Evolutionary conservation across 306 rosid genomes (phyloP).

Genomic region (Trifolium fragiferum): DNA sequence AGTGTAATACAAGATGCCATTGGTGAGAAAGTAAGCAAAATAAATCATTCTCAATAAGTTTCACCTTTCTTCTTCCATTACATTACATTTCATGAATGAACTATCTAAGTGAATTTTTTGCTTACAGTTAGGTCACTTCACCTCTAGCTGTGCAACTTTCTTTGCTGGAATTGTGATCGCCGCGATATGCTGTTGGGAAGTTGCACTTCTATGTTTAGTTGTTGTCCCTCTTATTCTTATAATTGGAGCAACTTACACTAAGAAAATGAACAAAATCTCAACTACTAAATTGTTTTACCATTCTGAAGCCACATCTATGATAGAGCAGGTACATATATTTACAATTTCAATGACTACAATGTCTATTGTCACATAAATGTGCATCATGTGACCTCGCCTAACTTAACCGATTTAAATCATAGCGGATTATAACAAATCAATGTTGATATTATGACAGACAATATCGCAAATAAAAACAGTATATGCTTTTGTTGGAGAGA

Average conservation of each 20-base stretch:
- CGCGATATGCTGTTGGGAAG: slow-evolving; percentile 76
- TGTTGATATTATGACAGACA: slow-evolving; percentile 53
- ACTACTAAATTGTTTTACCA: slow-evolving; percentile 64
- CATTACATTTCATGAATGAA: slow-evolving; percentile 11
- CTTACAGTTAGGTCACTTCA: slow-evolving; percentile 77
- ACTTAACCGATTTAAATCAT: neutral
- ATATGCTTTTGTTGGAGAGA: slow-evolving; percentile 87
- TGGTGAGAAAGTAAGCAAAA: slow-evolving; percentile 73
- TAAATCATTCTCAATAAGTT: slow-evolving; percentile 8
- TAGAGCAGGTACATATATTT: slow-evolving; percentile 72
- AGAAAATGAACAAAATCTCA: slow-evolving; percentile 70
- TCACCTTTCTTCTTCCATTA: slow-evolving; percentile 10
- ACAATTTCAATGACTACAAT: too few species aligned
- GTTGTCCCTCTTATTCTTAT: slow-evolving; percentile 78
- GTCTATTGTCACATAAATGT: neutral
- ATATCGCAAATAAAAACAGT: slow-evolving; percentile 86
- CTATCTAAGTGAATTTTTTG: slow-evolving; percentile 1
- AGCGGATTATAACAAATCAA: slow-evolving; percentile 23
- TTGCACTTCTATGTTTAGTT: slow-evolving; percentile 63
- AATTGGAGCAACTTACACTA: slow-evolving; percentile 81
- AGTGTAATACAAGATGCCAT: slow-evolving; percentile 81
- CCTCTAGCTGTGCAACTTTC: slow-evolving; percentile 70
- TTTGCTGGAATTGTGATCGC: slow-evolving; percentile 76
- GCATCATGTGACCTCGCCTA: neutral
- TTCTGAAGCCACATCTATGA: slow-evolving; percentile 75